A percentile compares a stretch with the other conserved stretches of the same genome.
Conservation (phyloP, 169 alveolate species). For the Amoebophrya sp. region DNA sequence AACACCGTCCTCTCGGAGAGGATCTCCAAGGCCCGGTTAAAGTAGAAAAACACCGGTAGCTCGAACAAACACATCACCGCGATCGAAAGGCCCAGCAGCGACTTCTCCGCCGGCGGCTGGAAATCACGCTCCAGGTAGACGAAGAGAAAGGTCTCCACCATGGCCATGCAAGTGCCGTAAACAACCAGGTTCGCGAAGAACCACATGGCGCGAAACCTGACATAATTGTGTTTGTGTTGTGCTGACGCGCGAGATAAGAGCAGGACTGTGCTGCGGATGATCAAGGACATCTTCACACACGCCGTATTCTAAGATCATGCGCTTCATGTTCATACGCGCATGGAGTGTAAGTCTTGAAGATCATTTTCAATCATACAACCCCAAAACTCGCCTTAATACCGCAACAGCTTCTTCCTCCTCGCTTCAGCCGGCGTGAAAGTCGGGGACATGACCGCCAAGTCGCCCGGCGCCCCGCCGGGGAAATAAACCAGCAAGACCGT, state of each 20-base stretch:
- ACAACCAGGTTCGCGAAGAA: slow-evolving; percentile 28
- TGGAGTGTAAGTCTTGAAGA: too few relatives aligned
- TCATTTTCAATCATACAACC: too few relatives aligned
- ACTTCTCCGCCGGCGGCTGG: not conserved
- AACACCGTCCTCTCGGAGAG: not conserved
- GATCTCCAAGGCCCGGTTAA: not conserved
- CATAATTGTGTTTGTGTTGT: not conserved
- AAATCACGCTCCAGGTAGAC: slow-evolving; percentile 29
- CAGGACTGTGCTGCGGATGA: too few relatives aligned
- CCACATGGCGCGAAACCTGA: not conserved
- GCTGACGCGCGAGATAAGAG: too few relatives aligned
- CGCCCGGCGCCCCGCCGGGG: not conserved
- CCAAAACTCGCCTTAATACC: too few relatives aligned
- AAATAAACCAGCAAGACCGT: not conserved
- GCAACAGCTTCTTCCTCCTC: too few relatives aligned
- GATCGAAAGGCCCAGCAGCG: slow-evolving; percentile 19
- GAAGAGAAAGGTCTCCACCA: slow-evolving; percentile 34
- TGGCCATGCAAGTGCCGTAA: slow-evolving; percentile 24
- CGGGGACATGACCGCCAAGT: too few relatives aligned
- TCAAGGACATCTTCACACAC: too few relatives aligned
- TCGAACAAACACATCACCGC: slow-evolving; percentile 37
- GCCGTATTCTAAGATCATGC: too few relatives aligned
- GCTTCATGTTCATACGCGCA: too few relatives aligned
- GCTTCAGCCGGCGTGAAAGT: too few relatives aligned
- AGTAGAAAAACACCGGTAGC: slow-evolving; percentile 16